phyloP scores from a whole-genome alignment of 805 yeast genomes.

The Metschnikowia cubensis region DNA sequence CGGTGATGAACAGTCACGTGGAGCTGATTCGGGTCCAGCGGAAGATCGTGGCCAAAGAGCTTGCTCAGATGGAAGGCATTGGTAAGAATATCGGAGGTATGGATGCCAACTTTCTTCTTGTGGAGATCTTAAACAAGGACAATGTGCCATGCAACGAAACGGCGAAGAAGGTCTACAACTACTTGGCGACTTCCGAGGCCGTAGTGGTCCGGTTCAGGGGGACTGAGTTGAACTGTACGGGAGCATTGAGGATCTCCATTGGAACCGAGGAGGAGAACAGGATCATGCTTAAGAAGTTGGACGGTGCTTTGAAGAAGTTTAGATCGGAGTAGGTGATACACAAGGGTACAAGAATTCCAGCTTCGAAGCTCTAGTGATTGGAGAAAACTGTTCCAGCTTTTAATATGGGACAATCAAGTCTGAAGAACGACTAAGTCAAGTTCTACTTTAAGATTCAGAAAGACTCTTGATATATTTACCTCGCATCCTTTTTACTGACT shows the following conservation, averaged over 20 bases:
- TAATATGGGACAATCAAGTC: no score
- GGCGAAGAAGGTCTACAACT: slow-evolving; percentile 64
- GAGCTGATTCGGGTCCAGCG: slow-evolving; percentile 53
- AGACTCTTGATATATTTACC: no score
- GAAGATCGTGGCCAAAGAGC: slow-evolving; percentile 44
- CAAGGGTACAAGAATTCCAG: no score
- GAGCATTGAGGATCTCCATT: slow-evolving; percentile 81
- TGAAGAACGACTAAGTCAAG: no score
- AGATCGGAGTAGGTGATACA: neutral
- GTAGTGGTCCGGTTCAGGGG: slow-evolving; percentile 94
- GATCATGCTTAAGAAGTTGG: slow-evolving; percentile 48
- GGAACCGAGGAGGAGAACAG: slow-evolving; percentile 80
- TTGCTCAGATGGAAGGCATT: slow-evolving; percentile 57
- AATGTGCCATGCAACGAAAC: slow-evolving; percentile 64
- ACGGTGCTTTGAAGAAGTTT: slow-evolving; percentile 20
- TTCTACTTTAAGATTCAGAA: no score
- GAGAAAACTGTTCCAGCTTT: no score
- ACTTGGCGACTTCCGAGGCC: slow-evolving; percentile 64
- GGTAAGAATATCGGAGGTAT: slow-evolving; percentile 77
- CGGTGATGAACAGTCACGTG: slow-evolving; percentile 55
- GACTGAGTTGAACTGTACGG: slow-evolving; percentile 80
- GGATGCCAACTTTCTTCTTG: slow-evolving; percentile 80
- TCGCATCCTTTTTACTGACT: no score
- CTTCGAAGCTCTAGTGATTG: no score
- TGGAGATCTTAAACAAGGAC: slow-evolving; percentile 59